Conservation (phyloP, 257 asterid species). For the Primulina huaijiensis region DNA sequence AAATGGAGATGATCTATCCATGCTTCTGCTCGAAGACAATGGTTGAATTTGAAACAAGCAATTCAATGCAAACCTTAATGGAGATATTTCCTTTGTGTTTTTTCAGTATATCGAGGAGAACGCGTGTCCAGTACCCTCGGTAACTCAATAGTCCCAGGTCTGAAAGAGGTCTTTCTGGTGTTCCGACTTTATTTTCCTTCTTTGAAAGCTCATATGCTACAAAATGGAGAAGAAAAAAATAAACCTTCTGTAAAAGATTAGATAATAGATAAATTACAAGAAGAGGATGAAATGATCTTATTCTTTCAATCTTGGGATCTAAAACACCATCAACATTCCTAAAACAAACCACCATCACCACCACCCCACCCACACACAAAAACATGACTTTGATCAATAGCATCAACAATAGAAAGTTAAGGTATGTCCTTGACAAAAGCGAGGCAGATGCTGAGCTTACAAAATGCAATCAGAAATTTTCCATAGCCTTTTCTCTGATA, state of each 20-base stretch:
- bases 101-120: conserved; percentile 79
- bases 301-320: too few relatives aligned
- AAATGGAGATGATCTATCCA: neutral
- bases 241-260: conserved; percentile 2
- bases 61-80: conserved; percentile 56
- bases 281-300: too few relatives aligned
- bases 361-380: too few relatives aligned
- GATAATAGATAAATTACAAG: neutral
- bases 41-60: too few relatives aligned
- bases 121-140: conserved; percentile 92
- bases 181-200: conserved; percentile 90
- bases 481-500: conserved; percentile 98
- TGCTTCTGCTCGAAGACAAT: too few relatives aligned
- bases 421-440: conserved; percentile 5
- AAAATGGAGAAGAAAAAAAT: conserved; percentile 5
- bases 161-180: conserved; percentile 98
- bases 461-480: conserved; percentile 86
- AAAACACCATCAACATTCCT: too few relatives aligned
- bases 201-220: conserved; percentile 95
- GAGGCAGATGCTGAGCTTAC: conserved; percentile 49
- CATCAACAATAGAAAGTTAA: neutral
- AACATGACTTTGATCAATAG: too few relatives aligned
- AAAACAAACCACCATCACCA: too few relatives aligned
- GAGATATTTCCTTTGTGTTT: conserved; percentile 93
- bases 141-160: conserved; percentile 89